These are phyloP conservation scores for Euphorbia lathyris DNA, from an alignment of 345 rosid genomes.

Conservation along the genomic window DNA sequence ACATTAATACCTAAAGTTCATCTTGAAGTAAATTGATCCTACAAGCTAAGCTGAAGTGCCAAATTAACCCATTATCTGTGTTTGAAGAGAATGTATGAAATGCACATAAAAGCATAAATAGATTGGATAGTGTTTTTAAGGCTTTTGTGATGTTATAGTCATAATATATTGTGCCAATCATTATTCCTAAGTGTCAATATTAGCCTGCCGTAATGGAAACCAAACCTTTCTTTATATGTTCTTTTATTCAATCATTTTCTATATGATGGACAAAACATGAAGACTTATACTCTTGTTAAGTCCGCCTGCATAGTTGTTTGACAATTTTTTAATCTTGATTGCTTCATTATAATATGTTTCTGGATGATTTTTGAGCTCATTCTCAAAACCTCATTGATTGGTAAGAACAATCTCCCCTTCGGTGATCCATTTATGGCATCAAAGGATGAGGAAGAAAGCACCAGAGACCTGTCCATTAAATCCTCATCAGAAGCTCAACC, in stretches of 20 bases:
- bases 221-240: neutral
- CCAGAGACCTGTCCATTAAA: neutral
- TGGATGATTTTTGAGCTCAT: neutral
- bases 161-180: too few relatives aligned
- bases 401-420: neutral
- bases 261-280: neutral
- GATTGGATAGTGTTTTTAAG: too few relatives aligned
- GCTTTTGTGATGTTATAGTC: too few relatives aligned
- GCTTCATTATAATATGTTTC: neutral
- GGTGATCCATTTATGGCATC: neutral
- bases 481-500: neutral
- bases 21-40: too few relatives aligned
- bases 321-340: too few relatives aligned
- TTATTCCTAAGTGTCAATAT: neutral
- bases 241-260: neutral
- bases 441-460: slow-evolving; percentile 3
- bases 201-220: neutral
- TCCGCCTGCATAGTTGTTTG: neutral
- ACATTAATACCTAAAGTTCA: too few relatives aligned
- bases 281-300: neutral
- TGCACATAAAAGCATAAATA: too few relatives aligned
- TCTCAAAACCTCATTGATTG: neutral
- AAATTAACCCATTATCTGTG: neutral
- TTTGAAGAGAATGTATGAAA: too few relatives aligned
- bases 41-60: neutral